Base-by-base conservation (phyloP, 345 rosid genomes). In the Eucalyptus lansdowneana region DNA sequence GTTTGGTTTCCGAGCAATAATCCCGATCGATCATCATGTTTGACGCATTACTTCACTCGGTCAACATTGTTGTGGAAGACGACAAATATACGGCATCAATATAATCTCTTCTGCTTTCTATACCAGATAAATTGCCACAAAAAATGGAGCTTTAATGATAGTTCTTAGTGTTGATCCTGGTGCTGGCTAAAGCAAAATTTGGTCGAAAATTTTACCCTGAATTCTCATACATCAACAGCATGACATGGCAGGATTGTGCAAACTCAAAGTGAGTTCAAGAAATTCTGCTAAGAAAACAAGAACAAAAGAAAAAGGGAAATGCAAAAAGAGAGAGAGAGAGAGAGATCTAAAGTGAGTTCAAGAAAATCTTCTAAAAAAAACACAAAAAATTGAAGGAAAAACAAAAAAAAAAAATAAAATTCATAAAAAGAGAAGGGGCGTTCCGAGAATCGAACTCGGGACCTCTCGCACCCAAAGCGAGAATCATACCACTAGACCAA, bases 391-490 rank as follows among this genome's bases (percentile, higher is more conserved):
- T 51, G 56, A 22, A 56, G 3, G 56, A 8, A 17, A 17, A 53
- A 2, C 1, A 51, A 17, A 51, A 16, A 2, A 6, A 6, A 16
- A 50, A 50, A 6, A 16, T n/a, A 53, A 53, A 51, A 51, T 0
- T 50, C 21, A 3, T 51, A 51, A 7, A 53, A 53, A 19, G 5
- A 53, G 40, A 11, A 11, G 96, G 96, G 98, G 95, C 96, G 93
- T 95, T 95, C 95, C 92, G 94, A 95, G 98, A 96, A 96, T 95
- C 93, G 92, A 95, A 96, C 97, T 96, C 94, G 92, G 94, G 97
- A 96, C 97, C 97, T 95, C 97, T 97, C 94, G 96, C 99, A 97
- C 97, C 97, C 98, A 94, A 95, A 96, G 97, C 95, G 92, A 96
- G 97, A 95, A 96, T 95, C 97, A 96, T 96, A 94, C 97, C 97